These are phyloP conservation scores for Trifolium fragiferum DNA, from an alignment of 306 rosid species.

Conservation along the genomic window DNA sequence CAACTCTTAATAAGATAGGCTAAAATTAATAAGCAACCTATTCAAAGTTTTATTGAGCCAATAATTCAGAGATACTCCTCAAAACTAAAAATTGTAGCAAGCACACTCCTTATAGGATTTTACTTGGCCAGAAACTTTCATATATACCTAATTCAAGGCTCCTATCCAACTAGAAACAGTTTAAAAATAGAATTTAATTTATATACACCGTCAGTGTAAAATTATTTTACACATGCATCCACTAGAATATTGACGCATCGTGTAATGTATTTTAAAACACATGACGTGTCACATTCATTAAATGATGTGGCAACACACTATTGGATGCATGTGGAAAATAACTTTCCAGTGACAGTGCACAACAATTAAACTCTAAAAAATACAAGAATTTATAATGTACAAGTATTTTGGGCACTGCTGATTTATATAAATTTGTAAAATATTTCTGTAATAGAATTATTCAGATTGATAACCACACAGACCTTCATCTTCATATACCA, in stretches of 20 bases:
- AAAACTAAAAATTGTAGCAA: neutral
- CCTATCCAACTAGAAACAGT: slow-evolving; percentile 5
- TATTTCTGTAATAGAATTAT: neutral
- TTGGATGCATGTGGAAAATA: too few relatives aligned
- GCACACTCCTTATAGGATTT: neutral
- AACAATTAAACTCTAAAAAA: too few relatives aligned
- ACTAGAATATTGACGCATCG: too few relatives aligned
- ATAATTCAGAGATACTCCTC: neutral
- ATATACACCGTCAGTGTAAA: too few relatives aligned
- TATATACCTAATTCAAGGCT: neutral
- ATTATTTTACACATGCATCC: too few relatives aligned
- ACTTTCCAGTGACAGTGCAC: too few relatives aligned
- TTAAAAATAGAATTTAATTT: neutral
- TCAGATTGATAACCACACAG: neutral
- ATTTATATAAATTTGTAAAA: neutral
- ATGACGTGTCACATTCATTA: too few relatives aligned
- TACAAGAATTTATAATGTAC: neutral
- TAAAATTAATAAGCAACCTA: neutral
- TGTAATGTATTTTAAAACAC: too few relatives aligned
- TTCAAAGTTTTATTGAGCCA: neutral
- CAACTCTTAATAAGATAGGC: neutral
- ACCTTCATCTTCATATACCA: neutral
- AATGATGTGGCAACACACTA: too few relatives aligned
- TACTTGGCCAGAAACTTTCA: neutral
- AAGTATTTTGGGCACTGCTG: neutral